Evolutionary conservation across 2,329 filamentous ascomycete genomes (phyloP), one percentile per base, ranked within the genome.

Genomic region (Aspergillus latus): DNA sequence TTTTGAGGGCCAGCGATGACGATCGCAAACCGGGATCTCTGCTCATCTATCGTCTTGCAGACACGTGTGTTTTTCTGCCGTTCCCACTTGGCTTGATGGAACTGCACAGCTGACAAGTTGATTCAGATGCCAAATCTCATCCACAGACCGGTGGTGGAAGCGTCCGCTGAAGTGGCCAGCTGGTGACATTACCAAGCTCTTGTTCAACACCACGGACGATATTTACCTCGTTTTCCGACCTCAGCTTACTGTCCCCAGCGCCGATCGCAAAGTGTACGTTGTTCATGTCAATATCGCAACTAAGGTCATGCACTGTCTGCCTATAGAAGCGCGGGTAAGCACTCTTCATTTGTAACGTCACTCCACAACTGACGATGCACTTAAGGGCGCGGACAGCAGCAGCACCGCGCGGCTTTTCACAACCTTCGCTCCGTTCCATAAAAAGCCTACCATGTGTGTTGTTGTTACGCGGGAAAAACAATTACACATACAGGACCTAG

Each of bases 361-460:
- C 6, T 34, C 10, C 7, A 11, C 21, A 28, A 10, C 16, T 50
- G 3, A 51, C 15, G 6, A 11, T 13, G 11, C 32, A 15, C 11
- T 21, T 16, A 52, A 52, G 49, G 49, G 49, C 4, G 15, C 28
- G 11, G 49, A 52, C 40, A 52, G 49, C 29, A 43, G 40, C 10
- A 44, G 15, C 39, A 42, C 39, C 2, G 49, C 49, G 10, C 37
- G 49, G 16, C 49, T 52, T 28, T 43, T 52, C 29, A 52, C 49
- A 7, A 44, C 49, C 0, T 45, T 52, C 15, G 28, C 40, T 1
- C 49, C 49, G 6, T 45, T 52, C 10, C 10, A 26, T 7, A 8
- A 8, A 34, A n/a, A 21, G 9, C n/a, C 29, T 10, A 16, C 49
- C n/a, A 52, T 5, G 1, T 52, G 49, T 36, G 40, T 16, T 11